A percentile compares a stretch with the other conserved stretches of the same genome.
These are phyloP conservation scores for Fusarium gaditjirri DNA, from an alignment of 2,329 filamentous ascomycete species.

Conservation along the genomic window DNA sequence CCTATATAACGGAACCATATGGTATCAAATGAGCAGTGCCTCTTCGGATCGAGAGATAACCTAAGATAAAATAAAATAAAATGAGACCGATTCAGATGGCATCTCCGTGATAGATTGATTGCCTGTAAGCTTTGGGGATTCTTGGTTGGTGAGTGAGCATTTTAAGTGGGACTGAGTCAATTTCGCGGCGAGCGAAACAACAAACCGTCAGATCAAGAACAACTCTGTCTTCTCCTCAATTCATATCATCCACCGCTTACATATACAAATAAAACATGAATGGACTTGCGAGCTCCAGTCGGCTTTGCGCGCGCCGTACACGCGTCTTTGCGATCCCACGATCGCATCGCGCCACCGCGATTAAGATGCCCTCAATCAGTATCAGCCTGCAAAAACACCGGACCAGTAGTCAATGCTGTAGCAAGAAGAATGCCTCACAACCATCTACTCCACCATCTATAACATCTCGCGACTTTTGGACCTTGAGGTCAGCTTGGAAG, in stretches of 20 bases:
- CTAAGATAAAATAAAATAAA: no score
- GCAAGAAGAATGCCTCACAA: background rate
- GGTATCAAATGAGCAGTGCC: accelerated
- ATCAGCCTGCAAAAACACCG: constrained; percentile 5
- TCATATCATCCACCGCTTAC: accelerated
- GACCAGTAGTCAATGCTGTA: constrained; percentile 25
- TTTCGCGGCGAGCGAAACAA: constrained; percentile 1
- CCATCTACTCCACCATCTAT: background rate
- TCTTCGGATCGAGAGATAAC: accelerated
- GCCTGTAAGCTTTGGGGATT: no score
- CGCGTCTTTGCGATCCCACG: background rate
- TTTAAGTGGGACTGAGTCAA: constrained; percentile 28
- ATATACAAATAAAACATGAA: background rate
- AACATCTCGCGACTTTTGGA: constrained; percentile 47
- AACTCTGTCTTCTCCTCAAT: accelerated
- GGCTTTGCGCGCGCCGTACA: background rate
- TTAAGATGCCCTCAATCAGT: background rate
- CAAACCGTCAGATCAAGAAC: background rate
- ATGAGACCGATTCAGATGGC: no score
- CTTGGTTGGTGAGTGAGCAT: background rate
- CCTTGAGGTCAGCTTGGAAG: constrained; percentile 53
- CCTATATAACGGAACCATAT: no score
- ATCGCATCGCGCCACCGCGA: background rate
- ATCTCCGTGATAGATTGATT: no score
- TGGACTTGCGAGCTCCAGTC: accelerated